Percentiles rank a stretch among this genome's conserved stretches.
Conservation (phyloP, 164 flowering plant genomes). For the Vitis vinifera region DNA sequence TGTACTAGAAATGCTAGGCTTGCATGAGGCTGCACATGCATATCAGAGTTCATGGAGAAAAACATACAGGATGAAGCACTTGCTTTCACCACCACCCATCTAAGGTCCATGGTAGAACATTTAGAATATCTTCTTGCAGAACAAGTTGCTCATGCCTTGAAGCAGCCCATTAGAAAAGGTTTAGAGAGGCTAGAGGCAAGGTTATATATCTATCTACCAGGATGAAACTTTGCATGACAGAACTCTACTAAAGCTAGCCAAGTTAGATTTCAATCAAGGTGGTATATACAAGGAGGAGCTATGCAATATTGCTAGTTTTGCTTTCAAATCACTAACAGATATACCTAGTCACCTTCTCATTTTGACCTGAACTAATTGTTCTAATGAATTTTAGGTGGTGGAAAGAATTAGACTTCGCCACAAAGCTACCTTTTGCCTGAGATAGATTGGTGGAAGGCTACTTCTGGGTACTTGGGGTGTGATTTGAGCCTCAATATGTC, state of each 20-base stretch:
- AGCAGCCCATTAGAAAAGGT: too few species aligned
- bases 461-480: too few species aligned
- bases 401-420: not conserved
- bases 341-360: not conserved
- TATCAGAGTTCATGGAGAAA: not conserved
- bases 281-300: not conserved
- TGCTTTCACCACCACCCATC: too few species aligned
- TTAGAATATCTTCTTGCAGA: too few species aligned
- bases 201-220: not conserved
- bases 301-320: not conserved
- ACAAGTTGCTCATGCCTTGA: too few species aligned
- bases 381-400: not conserved
- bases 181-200: too few species aligned
- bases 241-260: not conserved
- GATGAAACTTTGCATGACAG: not conserved
- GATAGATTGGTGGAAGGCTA: too few species aligned
- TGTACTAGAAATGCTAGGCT: not conserved
- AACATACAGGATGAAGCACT: too few species aligned
- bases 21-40: not conserved
- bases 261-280: not conserved
- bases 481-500: not conserved
- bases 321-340: not conserved
- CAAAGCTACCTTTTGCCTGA: too few species aligned
- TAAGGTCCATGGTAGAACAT: too few species aligned
- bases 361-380: not conserved